Evolutionary conservation across 805 yeast genomes (phyloP).

Genomic region (Kockiozyma suomiensis): DNA sequence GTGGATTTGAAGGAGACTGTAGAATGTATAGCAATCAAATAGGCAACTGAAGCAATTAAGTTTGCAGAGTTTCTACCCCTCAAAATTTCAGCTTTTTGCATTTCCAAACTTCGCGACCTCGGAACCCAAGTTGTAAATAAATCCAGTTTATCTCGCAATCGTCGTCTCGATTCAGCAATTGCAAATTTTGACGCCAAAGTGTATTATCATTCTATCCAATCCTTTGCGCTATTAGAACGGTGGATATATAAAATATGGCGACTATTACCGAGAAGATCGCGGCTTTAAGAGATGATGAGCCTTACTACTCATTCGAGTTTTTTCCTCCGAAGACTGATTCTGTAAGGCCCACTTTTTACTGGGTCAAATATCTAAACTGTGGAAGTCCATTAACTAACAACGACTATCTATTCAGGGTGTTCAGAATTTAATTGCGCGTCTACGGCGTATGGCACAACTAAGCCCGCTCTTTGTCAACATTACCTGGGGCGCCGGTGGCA

Average conservation of each 20-base stretch:
- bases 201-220: too few species aligned
- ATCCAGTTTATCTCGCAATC: neutral
- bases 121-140: neutral
- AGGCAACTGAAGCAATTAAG: neutral
- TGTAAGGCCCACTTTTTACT: slow-evolving; percentile 38
- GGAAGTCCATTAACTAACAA: too few species aligned
- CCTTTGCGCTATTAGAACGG: neutral
- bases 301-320: slow-evolving; percentile 85
- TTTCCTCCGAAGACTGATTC: slow-evolving; percentile 96
- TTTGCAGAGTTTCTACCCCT: neutral
- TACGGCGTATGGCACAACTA: slow-evolving; percentile 82
- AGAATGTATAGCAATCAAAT: too few species aligned
- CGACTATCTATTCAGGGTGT: slow-evolving; percentile 54
- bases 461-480: slow-evolving; percentile 90
- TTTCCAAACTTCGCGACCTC: neutral
- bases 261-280: slow-evolving; percentile 52
- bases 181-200: too few species aligned
- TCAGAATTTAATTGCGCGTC: slow-evolving; percentile 79
- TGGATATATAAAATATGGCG: slow-evolving; percentile 13
- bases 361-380: neutral
- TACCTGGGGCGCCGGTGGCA: slow-evolving; percentile 99
- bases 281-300: slow-evolving; percentile 53
- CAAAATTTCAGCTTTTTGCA: neutral
- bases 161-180: neutral
- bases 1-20: too few species aligned